phyloP scores from a whole-genome alignment of 148 eudicot genomes.

The Camellia lanceoleosa region DNA sequence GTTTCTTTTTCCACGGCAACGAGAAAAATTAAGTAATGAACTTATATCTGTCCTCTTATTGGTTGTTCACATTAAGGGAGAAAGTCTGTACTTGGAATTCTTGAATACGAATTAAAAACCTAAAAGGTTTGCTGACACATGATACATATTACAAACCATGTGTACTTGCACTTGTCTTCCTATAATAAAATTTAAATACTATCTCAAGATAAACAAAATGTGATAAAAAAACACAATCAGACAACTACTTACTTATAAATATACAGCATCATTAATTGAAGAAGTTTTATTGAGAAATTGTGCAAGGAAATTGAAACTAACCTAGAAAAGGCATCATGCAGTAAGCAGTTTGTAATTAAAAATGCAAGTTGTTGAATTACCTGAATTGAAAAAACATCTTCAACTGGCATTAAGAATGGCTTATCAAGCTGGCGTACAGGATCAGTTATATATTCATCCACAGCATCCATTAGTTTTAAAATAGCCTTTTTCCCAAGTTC shows the following conservation, averaged over 20 bases:
- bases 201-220: neutral
- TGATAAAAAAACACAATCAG: neutral
- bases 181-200: neutral
- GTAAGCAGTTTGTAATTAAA: neutral
- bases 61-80: neutral
- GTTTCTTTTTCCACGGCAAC: too few relatives aligned
- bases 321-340: neutral
- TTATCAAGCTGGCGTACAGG: slow-evolving; percentile 87
- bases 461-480: slow-evolving; percentile 88
- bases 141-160: neutral
- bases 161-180: neutral
- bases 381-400: slow-evolving; percentile 95
- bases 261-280: neutral
- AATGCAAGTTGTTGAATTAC: slow-evolving; percentile 26
- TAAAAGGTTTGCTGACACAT: neutral
- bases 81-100: neutral
- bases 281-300: neutral
- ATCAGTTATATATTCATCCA: slow-evolving; percentile 81
- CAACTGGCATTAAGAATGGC: slow-evolving; percentile 89
- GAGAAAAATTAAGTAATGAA: too few relatives aligned
- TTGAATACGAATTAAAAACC: neutral
- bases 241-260: neutral
- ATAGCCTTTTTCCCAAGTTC: slow-evolving; percentile 83
- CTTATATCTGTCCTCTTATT: neutral
- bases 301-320: neutral